A percentile compares a stretch with the other conserved stretches of the same genome.
Evolutionary conservation across 306 rosid genomes (phyloP).

Genomic region (Ceratonia siliqua): DNA sequence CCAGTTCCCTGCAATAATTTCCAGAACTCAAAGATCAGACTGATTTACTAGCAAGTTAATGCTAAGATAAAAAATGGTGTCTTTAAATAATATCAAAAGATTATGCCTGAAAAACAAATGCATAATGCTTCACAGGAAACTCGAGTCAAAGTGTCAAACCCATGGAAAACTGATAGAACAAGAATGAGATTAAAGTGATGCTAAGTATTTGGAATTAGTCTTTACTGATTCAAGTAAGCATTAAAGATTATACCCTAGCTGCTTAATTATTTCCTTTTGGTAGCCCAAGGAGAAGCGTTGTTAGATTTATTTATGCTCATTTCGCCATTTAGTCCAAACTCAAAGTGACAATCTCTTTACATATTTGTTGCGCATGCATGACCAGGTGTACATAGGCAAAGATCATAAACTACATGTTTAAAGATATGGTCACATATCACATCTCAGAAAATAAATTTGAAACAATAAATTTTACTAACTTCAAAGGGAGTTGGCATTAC

Average conservation of each 20-base stretch:
- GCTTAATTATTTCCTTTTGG: neutral
- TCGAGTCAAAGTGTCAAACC: neutral
- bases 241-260: neutral
- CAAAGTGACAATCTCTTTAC: neutral
- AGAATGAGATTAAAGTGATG: neutral
- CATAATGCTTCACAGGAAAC: neutral
- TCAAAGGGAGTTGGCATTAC: neutral
- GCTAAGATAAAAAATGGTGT: neutral
- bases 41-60: neutral
- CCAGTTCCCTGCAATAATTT: slow-evolving; percentile 76
- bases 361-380: neutral
- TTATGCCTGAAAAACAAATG: neutral
- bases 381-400: neutral
- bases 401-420: neutral
- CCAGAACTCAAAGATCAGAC: slow-evolving; percentile 23
- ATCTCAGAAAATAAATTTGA: neutral
- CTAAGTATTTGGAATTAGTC: neutral
- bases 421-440: neutral
- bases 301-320: neutral
- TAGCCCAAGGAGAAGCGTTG: neutral
- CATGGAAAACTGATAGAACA: neutral
- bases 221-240: neutral
- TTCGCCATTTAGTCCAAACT: too few relatives aligned
- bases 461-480: neutral
- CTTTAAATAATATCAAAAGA: neutral